Percentiles rank a stretch among this genome's conserved stretches.
These are phyloP conservation scores for Micromonas pusilla DNA, from an alignment of 139 green algal species.

Conservation along the genomic window DNA sequence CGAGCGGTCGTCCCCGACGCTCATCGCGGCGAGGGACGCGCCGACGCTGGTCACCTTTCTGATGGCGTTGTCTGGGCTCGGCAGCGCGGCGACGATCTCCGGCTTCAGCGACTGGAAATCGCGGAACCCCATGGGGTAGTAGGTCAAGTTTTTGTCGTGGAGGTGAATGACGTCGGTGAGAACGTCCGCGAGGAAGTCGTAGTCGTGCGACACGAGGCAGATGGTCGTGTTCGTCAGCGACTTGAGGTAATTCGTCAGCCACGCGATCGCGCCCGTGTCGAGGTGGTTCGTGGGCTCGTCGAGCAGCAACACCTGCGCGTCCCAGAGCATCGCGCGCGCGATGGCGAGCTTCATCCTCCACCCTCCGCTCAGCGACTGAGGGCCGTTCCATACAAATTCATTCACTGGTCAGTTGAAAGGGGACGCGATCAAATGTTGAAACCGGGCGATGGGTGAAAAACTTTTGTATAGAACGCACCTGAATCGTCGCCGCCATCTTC, in stretches of 20 bases:
- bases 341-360: conserved; percentile 45
- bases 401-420: too few relatives aligned
- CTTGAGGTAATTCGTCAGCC: conserved; percentile 38
- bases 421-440: too few relatives aligned
- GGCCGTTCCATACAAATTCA: too few relatives aligned
- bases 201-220: conserved; percentile 35
- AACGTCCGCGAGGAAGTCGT: conserved; percentile 34
- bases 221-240: conserved; percentile 28
- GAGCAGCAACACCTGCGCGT: conserved; percentile 35
- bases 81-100: conserved; percentile 30
- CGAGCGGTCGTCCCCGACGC: background rate
- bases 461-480: too few relatives aligned
- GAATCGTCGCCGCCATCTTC: conserved; percentile 24
- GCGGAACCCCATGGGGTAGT: conserved; percentile 21
- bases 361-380: conserved; percentile 40
- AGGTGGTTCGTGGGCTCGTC: conserved; percentile 44
- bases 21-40: background rate
- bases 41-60: background rate
- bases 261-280: conserved; percentile 30
- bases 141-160: conserved; percentile 24
- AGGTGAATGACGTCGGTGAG: conserved; percentile 34
- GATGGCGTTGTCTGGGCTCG: conserved; percentile 12
- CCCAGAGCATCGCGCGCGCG: conserved; percentile 28
- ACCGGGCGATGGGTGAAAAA: too few relatives aligned
- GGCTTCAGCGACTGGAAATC: conserved; percentile 31